These are phyloP conservation scores for Cystoisospora suis DNA, from an alignment of 169 alveolate genomes.

Conservation along the genomic window DNA sequence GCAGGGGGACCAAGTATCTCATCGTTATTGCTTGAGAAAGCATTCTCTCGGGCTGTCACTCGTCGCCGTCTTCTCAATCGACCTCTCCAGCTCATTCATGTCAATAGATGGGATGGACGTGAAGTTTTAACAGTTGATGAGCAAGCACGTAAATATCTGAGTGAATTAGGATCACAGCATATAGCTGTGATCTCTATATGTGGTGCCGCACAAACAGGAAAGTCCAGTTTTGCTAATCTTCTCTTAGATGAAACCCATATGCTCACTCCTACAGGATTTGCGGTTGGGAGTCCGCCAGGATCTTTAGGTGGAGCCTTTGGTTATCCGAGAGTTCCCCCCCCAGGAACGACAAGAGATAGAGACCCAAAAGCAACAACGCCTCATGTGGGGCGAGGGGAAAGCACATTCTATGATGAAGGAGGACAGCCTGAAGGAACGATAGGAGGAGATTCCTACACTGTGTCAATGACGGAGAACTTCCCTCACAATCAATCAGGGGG, in stretches of 20 bases:
- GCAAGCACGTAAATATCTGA: constrained; percentile 55
- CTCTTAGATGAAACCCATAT: constrained; percentile 59
- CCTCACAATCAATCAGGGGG: too few species aligned
- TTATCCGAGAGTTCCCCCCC: background rate
- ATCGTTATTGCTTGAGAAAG: too few species aligned
- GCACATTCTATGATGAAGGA: background rate
- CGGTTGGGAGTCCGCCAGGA: constrained; percentile 56
- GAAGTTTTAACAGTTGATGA: constrained; percentile 65
- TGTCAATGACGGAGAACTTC: too few species aligned
- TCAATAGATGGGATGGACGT: constrained; percentile 65
- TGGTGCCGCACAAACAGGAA: constrained; percentile 60
- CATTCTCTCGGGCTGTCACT: too few species aligned
- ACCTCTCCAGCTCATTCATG: constrained; percentile 66
- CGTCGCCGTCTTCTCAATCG: constrained; percentile 4
- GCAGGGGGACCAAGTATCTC: too few species aligned
- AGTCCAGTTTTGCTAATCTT: constrained; percentile 55
- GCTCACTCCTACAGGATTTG: constrained; percentile 50
- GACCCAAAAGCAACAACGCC: background rate
- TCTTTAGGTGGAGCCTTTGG: background rate
- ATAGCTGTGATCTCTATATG: constrained; percentile 60
- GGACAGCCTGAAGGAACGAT: background rate
- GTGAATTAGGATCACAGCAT: constrained; percentile 39
- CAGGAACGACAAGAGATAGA: background rate
- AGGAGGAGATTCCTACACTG: too few species aligned
- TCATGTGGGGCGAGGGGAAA: background rate